Evolutionary conservation across 192 early-diverging fungal genomes (phyloP), one percentile per base, ranked within the genome.

Genomic region (Cladochytrium replicatum): DNA sequence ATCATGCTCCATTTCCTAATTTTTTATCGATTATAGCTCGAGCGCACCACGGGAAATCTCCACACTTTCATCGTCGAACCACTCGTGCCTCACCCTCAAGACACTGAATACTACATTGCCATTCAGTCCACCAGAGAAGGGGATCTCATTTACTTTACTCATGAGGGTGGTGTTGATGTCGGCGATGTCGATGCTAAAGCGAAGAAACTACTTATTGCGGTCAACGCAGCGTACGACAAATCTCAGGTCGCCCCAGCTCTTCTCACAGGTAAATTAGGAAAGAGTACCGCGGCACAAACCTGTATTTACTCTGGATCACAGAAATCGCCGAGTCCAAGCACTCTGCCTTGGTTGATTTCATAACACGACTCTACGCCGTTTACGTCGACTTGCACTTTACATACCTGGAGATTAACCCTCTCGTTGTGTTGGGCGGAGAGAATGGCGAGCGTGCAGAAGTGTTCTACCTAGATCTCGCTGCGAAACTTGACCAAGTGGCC

Each of bases 121-220:
- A 93, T 98, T 71, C 92, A 95, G 74, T 87, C 87, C 43, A 81
- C 82, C 46, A 87, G 94, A 58, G 84, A 95, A 31, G 95, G 95
- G 46, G 92, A 98, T 71, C 77, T 85, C 63, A 92, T 98, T 43
- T 81, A 91, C 51, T 98, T 95, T 64, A 95, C 94, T 30, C 91
- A 94, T 71, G 91, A 98, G 72, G 95, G 95, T 59, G 95, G 95
- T 49, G 86, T 98, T 32, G 95, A 98, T 53, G 79, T 98, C 39
- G 95, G 95, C 63, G 95, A 98, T 69, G 95, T 98, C 19, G 95
- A 96, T 58, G 88, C 92, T 43, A 96, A 98, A 72, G 95, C 92
- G 3, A 68, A 83, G 55, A 84, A 87, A 37, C 65, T 98, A 42
- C 68, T 89, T 7, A 70, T 98, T 46, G 74, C 81, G 24, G 89